These are phyloP conservation scores for Aureoboletus auriporus DNA, from an alignment of 768 basidiomycete species.

Conservation along the genomic window DNA sequence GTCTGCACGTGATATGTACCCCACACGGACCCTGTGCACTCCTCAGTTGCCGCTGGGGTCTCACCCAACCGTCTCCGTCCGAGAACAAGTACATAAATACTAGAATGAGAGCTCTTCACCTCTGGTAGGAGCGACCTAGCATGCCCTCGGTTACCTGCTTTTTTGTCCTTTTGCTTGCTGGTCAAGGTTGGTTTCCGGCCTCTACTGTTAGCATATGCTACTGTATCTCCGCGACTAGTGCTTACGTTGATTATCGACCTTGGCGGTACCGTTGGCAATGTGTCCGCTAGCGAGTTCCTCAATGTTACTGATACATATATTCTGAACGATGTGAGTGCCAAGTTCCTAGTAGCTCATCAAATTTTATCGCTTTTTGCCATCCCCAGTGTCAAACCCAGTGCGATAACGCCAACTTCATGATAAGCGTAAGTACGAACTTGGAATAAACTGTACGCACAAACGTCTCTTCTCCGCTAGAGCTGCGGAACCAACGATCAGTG, in stretches of 20 bases:
- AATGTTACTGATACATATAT: constrained; percentile 32
- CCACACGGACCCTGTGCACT: constrained; percentile 8
- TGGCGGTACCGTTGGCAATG: constrained; percentile 30
- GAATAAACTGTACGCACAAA: not conserved
- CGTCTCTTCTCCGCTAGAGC: constrained; percentile 17
- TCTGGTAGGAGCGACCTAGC: constrained; percentile 31
- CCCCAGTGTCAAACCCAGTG: constrained; percentile 28
- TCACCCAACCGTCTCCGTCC: too few species aligned
- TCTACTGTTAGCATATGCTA: not conserved
- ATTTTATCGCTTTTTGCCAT: not conserved
- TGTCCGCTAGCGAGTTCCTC: constrained; percentile 45
- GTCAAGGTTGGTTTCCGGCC: constrained; percentile 46
- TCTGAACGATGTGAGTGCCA: constrained; percentile 24
- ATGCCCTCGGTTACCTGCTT: constrained; percentile 27
- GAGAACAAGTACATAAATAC: too few species aligned
- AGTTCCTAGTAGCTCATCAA: not conserved
- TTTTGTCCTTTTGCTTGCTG: constrained; percentile 44
- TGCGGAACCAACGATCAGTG: constrained; percentile 49
- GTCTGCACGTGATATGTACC: constrained; percentile 19
- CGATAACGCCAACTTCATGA: constrained; percentile 17
- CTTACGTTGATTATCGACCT: constrained; percentile 50
- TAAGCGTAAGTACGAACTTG: constrained; percentile 18
- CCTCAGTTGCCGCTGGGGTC: too few species aligned
- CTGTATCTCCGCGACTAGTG: constrained; percentile 16
- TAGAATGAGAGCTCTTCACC: not conserved